Percentiles rank a stretch among this genome's conserved stretches.
These are phyloP conservation scores for Areca catechu DNA, from an alignment of 176 grass and related monocot species.

Conservation along the genomic window DNA sequence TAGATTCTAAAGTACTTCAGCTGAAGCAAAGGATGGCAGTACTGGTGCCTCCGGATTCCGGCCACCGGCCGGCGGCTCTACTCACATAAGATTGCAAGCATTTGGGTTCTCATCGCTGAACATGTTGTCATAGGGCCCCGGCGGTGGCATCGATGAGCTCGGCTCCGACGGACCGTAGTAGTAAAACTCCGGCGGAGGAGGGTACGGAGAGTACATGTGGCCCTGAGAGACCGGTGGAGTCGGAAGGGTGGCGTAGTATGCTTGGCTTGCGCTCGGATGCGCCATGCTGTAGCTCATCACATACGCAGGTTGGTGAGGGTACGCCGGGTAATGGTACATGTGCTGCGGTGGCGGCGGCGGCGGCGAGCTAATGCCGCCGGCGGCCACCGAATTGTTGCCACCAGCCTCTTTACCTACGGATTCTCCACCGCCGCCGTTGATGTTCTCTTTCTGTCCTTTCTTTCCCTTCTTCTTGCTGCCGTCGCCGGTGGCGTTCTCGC, in stretches of 20 bases:
- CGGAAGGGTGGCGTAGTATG: slow-evolving; percentile 4
- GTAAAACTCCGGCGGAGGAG: slow-evolving; percentile 17
- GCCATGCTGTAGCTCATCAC: slow-evolving; percentile 37
- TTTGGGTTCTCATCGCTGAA: slow-evolving; percentile 49
- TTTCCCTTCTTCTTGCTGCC: slow-evolving; percentile 5
- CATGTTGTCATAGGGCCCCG: slow-evolving; percentile 3
- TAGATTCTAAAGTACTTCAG: too few relatives aligned
- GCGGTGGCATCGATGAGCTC: background rate
- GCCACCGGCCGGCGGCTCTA: background rate
- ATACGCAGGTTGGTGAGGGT: slow-evolving; percentile 7
- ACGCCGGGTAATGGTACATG: background rate
- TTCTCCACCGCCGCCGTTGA: background rate
- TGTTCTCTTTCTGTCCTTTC: background rate
- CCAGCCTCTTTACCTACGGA: too few relatives aligned
- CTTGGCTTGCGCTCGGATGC: slow-evolving; percentile 19
- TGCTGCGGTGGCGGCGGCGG: background rate
- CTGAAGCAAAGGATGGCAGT: too few relatives aligned
- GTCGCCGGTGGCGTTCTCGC: background rate
- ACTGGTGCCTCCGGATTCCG: too few relatives aligned
- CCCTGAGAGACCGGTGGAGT: slow-evolving; percentile 1
- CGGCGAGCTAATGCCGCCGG: background rate
- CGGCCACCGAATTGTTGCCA: background rate
- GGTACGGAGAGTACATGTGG: slow-evolving; percentile 1
- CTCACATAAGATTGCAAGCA: slow-evolving; percentile 36
- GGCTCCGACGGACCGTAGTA: slow-evolving; percentile 2